These are phyloP conservation scores for Candida saitoana DNA, from an alignment of 805 yeast genomes.

Conservation along the genomic window DNA sequence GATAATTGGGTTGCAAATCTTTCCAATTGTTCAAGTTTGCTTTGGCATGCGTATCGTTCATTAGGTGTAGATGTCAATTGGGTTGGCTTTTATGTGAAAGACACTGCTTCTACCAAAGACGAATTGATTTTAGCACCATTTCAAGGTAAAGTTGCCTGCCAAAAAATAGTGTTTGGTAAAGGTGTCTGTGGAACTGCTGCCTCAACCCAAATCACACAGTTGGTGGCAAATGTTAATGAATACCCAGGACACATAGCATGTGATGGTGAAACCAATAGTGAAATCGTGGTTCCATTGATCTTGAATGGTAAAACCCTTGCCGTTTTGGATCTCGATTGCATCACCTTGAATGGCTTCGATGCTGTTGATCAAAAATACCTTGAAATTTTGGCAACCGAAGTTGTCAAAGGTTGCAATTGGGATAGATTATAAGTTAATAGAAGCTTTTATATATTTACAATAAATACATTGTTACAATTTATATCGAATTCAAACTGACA, in stretches of 20 bases:
- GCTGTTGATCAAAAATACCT: constrained; percentile 55
- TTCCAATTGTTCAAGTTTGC: constrained; percentile 77
- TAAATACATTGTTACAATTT: not conserved
- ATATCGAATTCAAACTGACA: not conserved
- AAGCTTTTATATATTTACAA: not conserved
- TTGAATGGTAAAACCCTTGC: constrained; percentile 47
- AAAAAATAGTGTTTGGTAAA: constrained; percentile 65
- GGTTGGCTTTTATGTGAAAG: constrained; percentile 83
- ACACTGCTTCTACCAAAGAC: constrained; percentile 24
- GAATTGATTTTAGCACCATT: constrained; percentile 83
- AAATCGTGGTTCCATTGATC: constrained; percentile 83
- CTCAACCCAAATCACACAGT: constrained; percentile 49
- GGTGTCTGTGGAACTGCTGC: constrained; percentile 97
- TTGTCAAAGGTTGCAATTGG: constrained; percentile 56
- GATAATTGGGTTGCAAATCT: constrained; percentile 86
- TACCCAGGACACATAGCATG: constrained; percentile 96
- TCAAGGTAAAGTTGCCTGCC: constrained; percentile 97
- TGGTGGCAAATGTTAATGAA: constrained; percentile 71
- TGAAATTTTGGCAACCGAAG: constrained; percentile 52
- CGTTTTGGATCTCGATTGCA: constrained; percentile 85
- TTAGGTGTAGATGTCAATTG: constrained; percentile 65
- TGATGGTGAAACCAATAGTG: constrained; percentile 91
- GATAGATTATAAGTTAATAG: constrained; percentile 1
- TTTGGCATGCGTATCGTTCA: constrained; percentile 84
- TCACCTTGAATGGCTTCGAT: constrained; percentile 61